Evolutionary conservation across 768 basidiomycete species (phyloP).

Genomic region (Lactarius indigo): DNA sequence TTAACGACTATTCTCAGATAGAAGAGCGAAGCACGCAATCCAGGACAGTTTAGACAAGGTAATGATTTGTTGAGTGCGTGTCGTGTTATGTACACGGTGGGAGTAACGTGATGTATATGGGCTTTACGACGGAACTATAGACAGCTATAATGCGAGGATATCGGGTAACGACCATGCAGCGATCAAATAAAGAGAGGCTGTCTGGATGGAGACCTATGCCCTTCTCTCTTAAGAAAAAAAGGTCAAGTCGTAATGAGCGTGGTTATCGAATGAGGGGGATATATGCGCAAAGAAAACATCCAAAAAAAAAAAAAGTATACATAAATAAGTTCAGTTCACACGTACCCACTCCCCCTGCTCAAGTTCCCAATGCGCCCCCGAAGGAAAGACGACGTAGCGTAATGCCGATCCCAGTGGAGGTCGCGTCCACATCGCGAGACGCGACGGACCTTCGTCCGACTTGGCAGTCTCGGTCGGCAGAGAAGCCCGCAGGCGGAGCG

Average conservation of each 20-base stretch:
- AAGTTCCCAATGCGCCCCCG: slow-evolving; percentile 31
- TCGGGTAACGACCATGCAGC: neutral
- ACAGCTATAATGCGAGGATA: neutral
- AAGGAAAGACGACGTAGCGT: slow-evolving; percentile 30
- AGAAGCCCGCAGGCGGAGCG: slow-evolving; percentile 35
- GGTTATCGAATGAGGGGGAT: neutral
- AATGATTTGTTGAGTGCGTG: neutral
- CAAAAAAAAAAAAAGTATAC: neutral
- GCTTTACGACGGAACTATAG: neutral
- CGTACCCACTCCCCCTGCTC: slow-evolving; percentile 3
- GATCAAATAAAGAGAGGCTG: neutral
- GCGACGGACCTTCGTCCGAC: slow-evolving; percentile 34
- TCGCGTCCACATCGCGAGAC: slow-evolving; percentile 31
- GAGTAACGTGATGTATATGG: neutral
- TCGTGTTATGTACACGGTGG: neutral
- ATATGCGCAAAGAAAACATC: neutral
- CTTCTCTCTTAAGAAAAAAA: neutral
- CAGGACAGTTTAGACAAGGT: too few relatives aligned
- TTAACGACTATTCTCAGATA: too few relatives aligned
- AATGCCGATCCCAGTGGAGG: slow-evolving; percentile 28
- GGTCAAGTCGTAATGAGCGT: neutral
- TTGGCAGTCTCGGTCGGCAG: slow-evolving; percentile 36
- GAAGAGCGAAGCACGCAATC: too few relatives aligned
- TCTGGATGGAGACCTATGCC: neutral
- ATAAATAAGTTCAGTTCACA: neutral